A percentile compares a stretch with the other conserved stretches of the same genome.
These are phyloP conservation scores for Polytrichum commune DNA, from an alignment of 225 moss, liverwort and hornwort species.

Conservation along the genomic window DNA sequence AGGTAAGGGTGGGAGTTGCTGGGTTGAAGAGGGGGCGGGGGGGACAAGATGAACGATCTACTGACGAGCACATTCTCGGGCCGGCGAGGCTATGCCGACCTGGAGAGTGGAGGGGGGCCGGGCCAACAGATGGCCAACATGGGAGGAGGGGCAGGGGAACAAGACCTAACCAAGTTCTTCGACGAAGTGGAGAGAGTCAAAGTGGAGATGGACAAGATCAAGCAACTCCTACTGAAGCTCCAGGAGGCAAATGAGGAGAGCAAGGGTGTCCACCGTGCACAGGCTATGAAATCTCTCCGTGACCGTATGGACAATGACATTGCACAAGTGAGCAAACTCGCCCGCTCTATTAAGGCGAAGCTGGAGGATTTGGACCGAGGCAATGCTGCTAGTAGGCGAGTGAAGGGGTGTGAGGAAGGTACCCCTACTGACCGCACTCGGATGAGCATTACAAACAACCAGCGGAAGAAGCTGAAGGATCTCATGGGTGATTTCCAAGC, in stretches of 20 bases:
- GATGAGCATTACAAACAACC: constrained; percentile 47
- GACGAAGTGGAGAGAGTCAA: constrained; percentile 47
- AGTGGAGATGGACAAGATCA: constrained; percentile 51
- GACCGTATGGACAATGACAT: constrained; percentile 59
- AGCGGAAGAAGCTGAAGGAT: constrained; percentile 53
- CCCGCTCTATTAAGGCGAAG: constrained; percentile 43
- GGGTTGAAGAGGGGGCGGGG: too few relatives aligned
- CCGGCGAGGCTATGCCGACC: too few relatives aligned
- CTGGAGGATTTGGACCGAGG: constrained; percentile 48
- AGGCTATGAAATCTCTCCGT: constrained; percentile 52
- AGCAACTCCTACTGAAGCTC: constrained; percentile 48
- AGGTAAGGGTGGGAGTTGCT: too few relatives aligned
- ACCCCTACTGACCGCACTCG: constrained; percentile 55
- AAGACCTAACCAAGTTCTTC: constrained; percentile 47
- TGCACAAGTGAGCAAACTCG: constrained; percentile 47
- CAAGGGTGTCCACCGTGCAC: constrained; percentile 41
- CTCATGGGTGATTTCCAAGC: constrained; percentile 54
- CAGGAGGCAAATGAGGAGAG: constrained; percentile 44
- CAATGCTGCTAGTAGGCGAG: constrained; percentile 43
- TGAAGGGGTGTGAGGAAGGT: constrained; percentile 47
- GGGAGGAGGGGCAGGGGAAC: constrained; percentile 7
- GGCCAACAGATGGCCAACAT: too few relatives aligned
- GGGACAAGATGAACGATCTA: too few relatives aligned
- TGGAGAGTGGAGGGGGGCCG: too few relatives aligned
- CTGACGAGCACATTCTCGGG: too few relatives aligned